Evolutionary conservation across 1,284 basidiomycete genomes (phyloP).

Genomic region (Melanopsichium pennsylvanicum): DNA sequence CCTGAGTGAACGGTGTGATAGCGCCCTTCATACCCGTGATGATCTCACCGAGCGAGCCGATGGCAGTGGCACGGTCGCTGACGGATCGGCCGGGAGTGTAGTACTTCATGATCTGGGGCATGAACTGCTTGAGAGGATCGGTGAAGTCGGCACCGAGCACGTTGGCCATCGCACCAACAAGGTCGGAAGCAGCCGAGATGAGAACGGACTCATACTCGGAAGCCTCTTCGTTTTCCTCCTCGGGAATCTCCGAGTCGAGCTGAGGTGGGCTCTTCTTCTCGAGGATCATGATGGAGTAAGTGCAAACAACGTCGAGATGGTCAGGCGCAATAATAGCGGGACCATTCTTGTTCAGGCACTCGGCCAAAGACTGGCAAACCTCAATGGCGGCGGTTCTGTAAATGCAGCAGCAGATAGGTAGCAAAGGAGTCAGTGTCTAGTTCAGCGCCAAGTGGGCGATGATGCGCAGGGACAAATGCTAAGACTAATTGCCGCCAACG

Average conservation of each 20-base stretch:
- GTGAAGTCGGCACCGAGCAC: constrained; percentile 85
- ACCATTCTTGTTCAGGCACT: constrained; percentile 88
- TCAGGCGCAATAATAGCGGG: constrained; percentile 73
- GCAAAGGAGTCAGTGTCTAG: constrained; percentile 20
- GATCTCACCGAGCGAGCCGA: constrained; percentile 94
- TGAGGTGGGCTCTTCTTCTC: constrained; percentile 78
- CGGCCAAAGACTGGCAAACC: constrained; percentile 84
- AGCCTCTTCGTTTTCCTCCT: constrained; percentile 76
- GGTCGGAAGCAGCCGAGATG: constrained; percentile 91
- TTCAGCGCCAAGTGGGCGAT: too few relatives aligned
- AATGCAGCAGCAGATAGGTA: neutral
- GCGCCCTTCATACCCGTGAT: constrained; percentile 89
- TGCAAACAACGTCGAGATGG: constrained; percentile 71
- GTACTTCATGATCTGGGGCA: constrained; percentile 89
- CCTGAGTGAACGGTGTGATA: constrained; percentile 81
- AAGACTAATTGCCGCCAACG: constrained; percentile 4
- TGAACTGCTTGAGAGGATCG: constrained; percentile 83
- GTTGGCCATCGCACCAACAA: constrained; percentile 88
- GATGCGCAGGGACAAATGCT: constrained; percentile 7
- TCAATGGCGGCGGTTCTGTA: constrained; percentile 83
- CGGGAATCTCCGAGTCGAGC: constrained; percentile 87
- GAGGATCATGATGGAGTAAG: constrained; percentile 71
- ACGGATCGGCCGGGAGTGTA: constrained; percentile 84
- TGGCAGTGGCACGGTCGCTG: constrained; percentile 89
- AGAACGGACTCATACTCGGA: constrained; percentile 97